A percentile compares a stretch with the other conserved stretches of the same genome.
Conservation (phyloP, 805 yeast species). For the Myxozyma geophila region DNA sequence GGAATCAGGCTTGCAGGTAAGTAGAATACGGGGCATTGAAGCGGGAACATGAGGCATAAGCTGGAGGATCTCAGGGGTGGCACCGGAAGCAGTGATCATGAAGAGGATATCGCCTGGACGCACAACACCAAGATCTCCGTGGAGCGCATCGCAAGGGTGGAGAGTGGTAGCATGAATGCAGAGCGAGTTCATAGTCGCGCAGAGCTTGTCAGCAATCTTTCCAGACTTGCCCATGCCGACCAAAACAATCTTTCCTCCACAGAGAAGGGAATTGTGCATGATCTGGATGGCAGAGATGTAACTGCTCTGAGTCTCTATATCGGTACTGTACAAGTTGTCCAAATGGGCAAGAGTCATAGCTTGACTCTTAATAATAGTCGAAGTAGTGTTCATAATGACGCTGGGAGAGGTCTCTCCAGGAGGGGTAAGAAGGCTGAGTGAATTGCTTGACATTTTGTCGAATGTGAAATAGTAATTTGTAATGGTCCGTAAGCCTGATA, state of each 20-base stretch:
- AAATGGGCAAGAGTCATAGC: conserved; percentile 46
- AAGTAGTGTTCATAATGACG: conserved; percentile 53
- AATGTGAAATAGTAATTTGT: not conserved
- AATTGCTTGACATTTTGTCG: not conserved
- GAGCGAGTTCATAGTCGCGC: conserved; percentile 81
- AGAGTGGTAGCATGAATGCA: conserved; percentile 68
- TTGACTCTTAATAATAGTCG: conserved; percentile 45
- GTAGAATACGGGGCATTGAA: conserved; percentile 58
- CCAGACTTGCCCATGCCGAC: conserved; percentile 86
- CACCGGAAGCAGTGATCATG: conserved; percentile 78
- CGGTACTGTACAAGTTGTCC: conserved; percentile 39
- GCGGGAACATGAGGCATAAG: conserved; percentile 62
- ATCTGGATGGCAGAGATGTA: conserved; percentile 43
- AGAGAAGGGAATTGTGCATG: conserved; percentile 49
- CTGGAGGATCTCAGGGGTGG: conserved; percentile 71
- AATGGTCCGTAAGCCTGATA: conserved; percentile 3
- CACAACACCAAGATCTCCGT: conserved; percentile 83
- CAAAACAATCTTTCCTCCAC: conserved; percentile 71
- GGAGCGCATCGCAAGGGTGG: conserved; percentile 88
- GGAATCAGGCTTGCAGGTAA: conserved; percentile 67
- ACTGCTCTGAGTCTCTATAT: conserved; percentile 39
- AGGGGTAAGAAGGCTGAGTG: conserved; percentile 42
- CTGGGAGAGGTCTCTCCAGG: conserved; percentile 59
- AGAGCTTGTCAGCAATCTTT: conserved; percentile 76
- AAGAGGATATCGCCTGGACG: conserved; percentile 61